Evolutionary conservation across 768 basidiomycete genomes (phyloP), one percentile per base, ranked within the genome.

Genomic region (Astraeus odoratus): DNA sequence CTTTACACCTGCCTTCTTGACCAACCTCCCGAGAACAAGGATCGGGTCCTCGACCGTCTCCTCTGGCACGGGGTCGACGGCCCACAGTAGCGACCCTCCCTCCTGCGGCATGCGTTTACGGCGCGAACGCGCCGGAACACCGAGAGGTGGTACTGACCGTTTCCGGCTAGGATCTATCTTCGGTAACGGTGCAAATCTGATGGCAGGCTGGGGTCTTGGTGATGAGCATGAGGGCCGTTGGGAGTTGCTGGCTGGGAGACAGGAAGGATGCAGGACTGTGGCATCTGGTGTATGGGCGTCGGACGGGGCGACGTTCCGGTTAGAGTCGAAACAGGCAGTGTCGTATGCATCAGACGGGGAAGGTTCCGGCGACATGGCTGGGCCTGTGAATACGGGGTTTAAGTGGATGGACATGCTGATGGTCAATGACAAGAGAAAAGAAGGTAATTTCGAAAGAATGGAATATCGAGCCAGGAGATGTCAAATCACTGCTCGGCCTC

Each of bases 151-250:
- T 29, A 66, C 57, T 5, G 70, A 76, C 18, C 72, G 69, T 36
- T 74, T 71, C 51, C 71, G 72, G 18, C 71, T 68, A 3, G 75
- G 74, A 16, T 69, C 75, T 1, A 72, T 58, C 46, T 74, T 66
- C 1, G 80, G 80, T 19, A 83, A 62, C 0, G 80, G 80, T 1
- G 80, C 80, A 44, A 83, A 83, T 50, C 68, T 74, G 35, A 83
- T 72, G 40, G 65, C 72, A 30, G 54, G 59, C 13, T 54, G 34
- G 23, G 48, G 41, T 25, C 26, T 41, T n/a, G 39, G 16, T 18
- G 25, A 27, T 19, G 39, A 29, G 39, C 26, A 29, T 29, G 39
- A 26, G 3, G 39, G 29, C 29, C 39, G 37, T 39, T 39, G 23
- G 24, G 37, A 24, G 37, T 24, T 10, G 22, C 13, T 12, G 8